Percentiles rank a stretch among this genome's conserved stretches.
These are phyloP conservation scores for Oryza glumipatula DNA, from an alignment of 176 grass and related monocot genomes.

Conservation along the genomic window DNA sequence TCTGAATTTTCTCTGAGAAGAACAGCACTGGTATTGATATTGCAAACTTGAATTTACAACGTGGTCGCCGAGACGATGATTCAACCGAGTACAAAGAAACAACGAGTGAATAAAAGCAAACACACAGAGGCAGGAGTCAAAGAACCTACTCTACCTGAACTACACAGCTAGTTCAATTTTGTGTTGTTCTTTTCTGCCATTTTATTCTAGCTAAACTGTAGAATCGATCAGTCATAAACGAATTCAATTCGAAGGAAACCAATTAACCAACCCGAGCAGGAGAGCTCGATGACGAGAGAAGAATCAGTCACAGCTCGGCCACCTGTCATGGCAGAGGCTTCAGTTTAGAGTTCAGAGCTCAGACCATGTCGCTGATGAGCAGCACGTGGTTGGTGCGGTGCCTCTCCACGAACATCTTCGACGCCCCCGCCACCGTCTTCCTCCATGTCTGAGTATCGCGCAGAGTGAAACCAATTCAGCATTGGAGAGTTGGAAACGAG, in stretches of 20 bases:
- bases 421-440: conserved; percentile 85
- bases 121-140: conserved; percentile 12
- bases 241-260: not conserved
- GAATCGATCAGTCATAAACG: conserved; percentile 15
- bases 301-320: not conserved
- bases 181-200: not conserved
- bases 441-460: conserved; percentile 69
- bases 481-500: not conserved
- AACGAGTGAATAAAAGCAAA: not conserved
- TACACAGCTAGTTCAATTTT: not conserved
- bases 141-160: conserved; percentile 1
- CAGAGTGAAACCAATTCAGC: not conserved
- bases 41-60: conserved; percentile 71
- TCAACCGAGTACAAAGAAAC: not conserved
- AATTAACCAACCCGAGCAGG: conserved; percentile 1
- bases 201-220: conserved; percentile 30
- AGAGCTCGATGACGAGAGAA: conserved; percentile 5
- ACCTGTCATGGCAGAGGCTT: not conserved
- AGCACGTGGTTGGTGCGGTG: conserved; percentile 71
- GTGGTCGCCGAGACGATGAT: not conserved
- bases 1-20: not conserved
- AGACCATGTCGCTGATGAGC: conserved; percentile 91
- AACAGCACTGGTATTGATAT: not conserved
- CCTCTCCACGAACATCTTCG: conserved; percentile 90
- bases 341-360: not conserved